These are phyloP conservation scores for Protostelium mycophagum DNA, from an alignment of 78 protist genomes.

Conservation along the genomic window DNA sequence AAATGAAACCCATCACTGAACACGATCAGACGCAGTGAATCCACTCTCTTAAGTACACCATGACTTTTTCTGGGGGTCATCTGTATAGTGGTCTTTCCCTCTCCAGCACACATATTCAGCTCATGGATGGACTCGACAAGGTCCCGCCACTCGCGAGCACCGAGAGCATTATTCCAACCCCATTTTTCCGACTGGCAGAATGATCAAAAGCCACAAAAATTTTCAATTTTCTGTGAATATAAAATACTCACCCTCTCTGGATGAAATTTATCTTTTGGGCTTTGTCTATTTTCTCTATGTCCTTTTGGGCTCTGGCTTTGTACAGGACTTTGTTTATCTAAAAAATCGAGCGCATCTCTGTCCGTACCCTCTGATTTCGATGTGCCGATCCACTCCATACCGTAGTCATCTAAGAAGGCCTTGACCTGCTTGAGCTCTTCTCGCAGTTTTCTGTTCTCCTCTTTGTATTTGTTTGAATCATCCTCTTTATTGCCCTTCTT, in stretches of 20 bases:
- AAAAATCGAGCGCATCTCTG: not conserved
- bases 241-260: no score
- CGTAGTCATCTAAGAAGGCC: not conserved
- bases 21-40: not conserved
- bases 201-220: not conserved
- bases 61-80: not conserved
- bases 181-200: not conserved
- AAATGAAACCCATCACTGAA: not conserved
- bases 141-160: not conserved
- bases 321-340: no score
- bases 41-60: not conserved
- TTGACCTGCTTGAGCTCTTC: conserved; percentile 2
- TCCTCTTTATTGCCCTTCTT: not conserved
- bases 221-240: no score
- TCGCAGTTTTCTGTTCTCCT: not conserved
- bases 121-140: not conserved
- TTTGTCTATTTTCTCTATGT: no score
- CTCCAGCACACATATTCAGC: not conserved
- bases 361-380: not conserved
- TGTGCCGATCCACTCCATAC: not conserved
- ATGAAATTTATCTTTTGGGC: no score
- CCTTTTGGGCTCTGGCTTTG: no score
- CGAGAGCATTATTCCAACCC: not conserved
- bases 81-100: not conserved
- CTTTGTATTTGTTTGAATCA: not conserved